Evolutionary conservation across 805 yeast genomes (phyloP), one percentile per base, ranked within the genome.

Genomic region (Kodamaea nitidulidarum): DNA sequence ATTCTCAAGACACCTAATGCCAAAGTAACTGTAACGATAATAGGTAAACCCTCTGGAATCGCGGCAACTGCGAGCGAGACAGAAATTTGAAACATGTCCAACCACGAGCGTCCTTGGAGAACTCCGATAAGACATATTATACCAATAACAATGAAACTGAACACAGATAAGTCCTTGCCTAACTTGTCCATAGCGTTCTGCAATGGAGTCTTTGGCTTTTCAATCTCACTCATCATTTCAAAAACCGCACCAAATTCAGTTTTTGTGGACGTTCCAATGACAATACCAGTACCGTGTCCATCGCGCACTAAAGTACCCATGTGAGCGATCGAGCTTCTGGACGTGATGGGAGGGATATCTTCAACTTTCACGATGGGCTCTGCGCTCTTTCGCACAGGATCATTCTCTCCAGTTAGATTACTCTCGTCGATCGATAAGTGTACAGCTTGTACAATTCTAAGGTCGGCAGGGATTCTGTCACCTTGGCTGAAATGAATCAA

Each of bases 11-110:
- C 98, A 36, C 98, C 98, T 15, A 93, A 70, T 0, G 98, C 99
- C 46, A 93, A 70, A 0, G 98, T 93, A 7, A 93, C 98, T 4
- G 99, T 91, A 29, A 93, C 98, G 59, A 93, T 93, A 53, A 93
- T 93, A 0, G 99, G 98, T 49, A 93, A 75, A 39, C 99, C 99
- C 63, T 93, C 99, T 4, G 99, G 99, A 51, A 93, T 93, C 3
- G 98, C 98, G 36, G 99, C 99, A 14, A 93, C 99, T 2, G 98
- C 99, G 46, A 93, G 71, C 1, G 97, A 88, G 7, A 93, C 99
- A 1, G 96, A 87, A 42, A 93, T 88, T 61, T 91, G 96, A 65
- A 93, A 91, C 97, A 95, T 93, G 47, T 93, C 98, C 42, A 93
- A 73, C 96, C 97, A 90, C 7, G 85, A 75, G 46, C 95, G 83